A percentile compares a stretch with the other conserved stretches of the same genome.
Evolutionary conservation across 116 monocot genomes (phyloP).

Genomic region (Papilionanthe hybrid): DNA sequence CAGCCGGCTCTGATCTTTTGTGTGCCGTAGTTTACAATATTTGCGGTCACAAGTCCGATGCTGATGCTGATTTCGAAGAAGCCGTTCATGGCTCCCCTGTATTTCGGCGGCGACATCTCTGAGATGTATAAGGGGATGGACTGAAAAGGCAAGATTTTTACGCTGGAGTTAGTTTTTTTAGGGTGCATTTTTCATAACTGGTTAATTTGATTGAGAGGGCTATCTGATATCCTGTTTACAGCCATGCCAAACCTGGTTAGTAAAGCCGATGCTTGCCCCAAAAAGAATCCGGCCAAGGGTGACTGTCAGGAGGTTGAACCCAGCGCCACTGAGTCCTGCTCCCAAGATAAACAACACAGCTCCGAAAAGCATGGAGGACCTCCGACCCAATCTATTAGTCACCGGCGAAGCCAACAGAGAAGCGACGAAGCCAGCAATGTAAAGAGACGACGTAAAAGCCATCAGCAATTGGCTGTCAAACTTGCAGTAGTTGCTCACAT

Average conservation of each 20-base stretch:
- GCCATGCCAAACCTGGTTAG: constrained; percentile 20
- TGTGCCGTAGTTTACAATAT: constrained; percentile 18
- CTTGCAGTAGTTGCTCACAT: constrained; percentile 65
- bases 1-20: constrained; percentile 9
- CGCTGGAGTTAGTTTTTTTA: not conserved
- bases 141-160: not conserved
- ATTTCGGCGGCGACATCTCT: constrained; percentile 16
- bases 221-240: no score
- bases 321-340: constrained; percentile 40
- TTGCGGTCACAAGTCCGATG: constrained; percentile 12
- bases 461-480: constrained; percentile 63
- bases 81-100: constrained; percentile 17
- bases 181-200: not conserved
- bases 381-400: constrained; percentile 31
- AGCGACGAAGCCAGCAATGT: constrained; percentile 40
- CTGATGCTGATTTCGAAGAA: constrained; percentile 14
- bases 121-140: constrained; percentile 20
- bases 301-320: constrained; percentile 39
- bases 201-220: not conserved
- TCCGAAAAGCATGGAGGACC: constrained; percentile 59
- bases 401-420: constrained; percentile 38
- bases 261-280: constrained; percentile 53
- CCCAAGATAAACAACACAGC: constrained; percentile 41
- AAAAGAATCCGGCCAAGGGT: constrained; percentile 57
- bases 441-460: constrained; percentile 52